Evolutionary conservation across 257 asterid genomes (phyloP), one percentile per base, ranked within the genome.

Genomic region (Petunia secreta): DNA sequence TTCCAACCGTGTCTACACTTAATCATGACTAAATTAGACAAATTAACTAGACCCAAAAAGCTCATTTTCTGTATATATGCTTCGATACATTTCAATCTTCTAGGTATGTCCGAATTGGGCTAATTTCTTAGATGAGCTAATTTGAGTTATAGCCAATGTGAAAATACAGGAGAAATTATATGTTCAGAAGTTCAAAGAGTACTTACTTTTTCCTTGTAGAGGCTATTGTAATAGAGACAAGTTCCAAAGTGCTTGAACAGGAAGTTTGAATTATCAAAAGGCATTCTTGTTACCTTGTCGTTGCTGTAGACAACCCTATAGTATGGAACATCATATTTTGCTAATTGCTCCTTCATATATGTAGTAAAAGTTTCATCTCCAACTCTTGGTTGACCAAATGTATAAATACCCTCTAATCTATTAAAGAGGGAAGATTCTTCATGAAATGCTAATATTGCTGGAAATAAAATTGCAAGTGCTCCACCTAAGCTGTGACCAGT

Each of bases 401-500:
- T 91, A 83, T 90, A 88, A 2, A 93, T 79, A 0, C 79, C 91
- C 2, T 81, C 87, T 13, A 90, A 77, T 80, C 91, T 86, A 50
- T 87, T 84, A 66, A 93, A 44, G n/a, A 90, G 0, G 2, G 6
- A 10, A 2, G 59, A 75, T 83, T 93, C 93, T 0, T 82, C 34
- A 81, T 86, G 90, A 73, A 82, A 48, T 2, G 83, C 90, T 58
- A 91, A 84, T 79, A 86, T 87, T 4, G 92, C 87, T 0, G 97
- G 85, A 74, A 89, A 89, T 1, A 93, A 85, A 14, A 87, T 66
- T 0, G 95, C 94, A 0, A 93, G 88, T 2, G 95, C 97, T 52
- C 93, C 97, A 0, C 97, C 97, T 8, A 93, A 75, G 84, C 97
- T 93, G 63, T 93, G 97, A 2, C 97, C 95, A 0, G 95, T 89